Conservation (phyloP, 768 basidiomycete genomes). For the Melanogaster broomeanus region DNA sequence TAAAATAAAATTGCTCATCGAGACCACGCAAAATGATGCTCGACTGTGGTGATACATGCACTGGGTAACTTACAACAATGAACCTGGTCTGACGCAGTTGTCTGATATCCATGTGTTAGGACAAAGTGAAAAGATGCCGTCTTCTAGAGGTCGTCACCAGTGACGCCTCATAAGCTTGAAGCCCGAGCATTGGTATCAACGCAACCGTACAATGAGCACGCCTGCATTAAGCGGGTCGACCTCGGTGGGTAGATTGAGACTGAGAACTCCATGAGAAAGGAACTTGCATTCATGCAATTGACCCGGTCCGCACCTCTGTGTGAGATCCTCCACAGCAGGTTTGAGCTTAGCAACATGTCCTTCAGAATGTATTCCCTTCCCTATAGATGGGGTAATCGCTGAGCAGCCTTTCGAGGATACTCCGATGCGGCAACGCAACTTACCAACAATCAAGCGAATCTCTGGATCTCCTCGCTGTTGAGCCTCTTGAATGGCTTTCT, state of each 20-base stretch:
- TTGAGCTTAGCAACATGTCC: slow-evolving; percentile 82
- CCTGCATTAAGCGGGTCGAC: slow-evolving; percentile 83
- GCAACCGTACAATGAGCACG: slow-evolving; percentile 71
- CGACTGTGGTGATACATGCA: background rate
- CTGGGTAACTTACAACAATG: background rate
- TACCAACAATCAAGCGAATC: slow-evolving; percentile 83
- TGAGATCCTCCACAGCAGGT: slow-evolving; percentile 87
- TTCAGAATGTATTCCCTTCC: slow-evolving; percentile 85
- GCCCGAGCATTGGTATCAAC: slow-evolving; percentile 7
- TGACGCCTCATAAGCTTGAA: background rate
- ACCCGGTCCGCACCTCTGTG: slow-evolving; percentile 61
- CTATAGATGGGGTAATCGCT: slow-evolving; percentile 33
- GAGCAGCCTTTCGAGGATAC: background rate
- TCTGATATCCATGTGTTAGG: background rate
- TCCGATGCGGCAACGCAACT: slow-evolving; percentile 26
- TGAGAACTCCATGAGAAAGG: background rate
- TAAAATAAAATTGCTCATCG: too few species aligned
- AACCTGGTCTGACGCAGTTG: background rate
- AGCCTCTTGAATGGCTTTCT: slow-evolving; percentile 68
- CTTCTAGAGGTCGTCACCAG: background rate
- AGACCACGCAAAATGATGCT: too few species aligned
- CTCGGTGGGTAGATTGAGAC: slow-evolving; percentile 64
- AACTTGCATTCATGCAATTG: background rate
- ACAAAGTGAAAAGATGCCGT: too few species aligned
- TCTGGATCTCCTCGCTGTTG: slow-evolving; percentile 61